phyloP scores from a whole-genome alignment of 2,329 filamentous ascomycete genomes.

The Cercospora sp. region DNA sequence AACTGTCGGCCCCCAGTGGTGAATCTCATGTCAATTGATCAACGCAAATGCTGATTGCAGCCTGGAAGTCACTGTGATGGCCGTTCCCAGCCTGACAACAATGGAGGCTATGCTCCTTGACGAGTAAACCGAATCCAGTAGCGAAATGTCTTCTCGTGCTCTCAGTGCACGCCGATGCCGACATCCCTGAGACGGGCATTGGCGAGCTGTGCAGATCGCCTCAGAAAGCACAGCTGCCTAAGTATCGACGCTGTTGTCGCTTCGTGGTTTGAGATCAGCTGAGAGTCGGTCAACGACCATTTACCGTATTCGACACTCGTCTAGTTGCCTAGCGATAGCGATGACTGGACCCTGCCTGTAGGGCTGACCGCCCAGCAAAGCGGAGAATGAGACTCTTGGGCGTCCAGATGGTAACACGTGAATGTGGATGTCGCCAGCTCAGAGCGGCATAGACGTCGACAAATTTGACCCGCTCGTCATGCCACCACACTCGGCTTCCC shows the following conservation, averaged over 20 bases:
- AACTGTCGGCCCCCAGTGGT: not conserved
- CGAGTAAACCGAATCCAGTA: not conserved
- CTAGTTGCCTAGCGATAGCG: not conserved
- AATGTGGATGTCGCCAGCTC: not conserved
- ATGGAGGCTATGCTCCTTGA: not conserved
- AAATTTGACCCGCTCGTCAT: not conserved
- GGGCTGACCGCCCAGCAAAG: not conserved
- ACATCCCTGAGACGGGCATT: not conserved
- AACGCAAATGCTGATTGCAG: not conserved
- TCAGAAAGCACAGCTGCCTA: not conserved
- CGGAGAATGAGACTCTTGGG: not conserved
- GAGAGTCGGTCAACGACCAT: not conserved
- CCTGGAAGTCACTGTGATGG: not conserved
- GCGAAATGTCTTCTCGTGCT: not conserved
- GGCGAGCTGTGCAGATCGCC: not conserved
- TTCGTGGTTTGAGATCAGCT: not conserved
- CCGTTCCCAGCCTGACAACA: not conserved
- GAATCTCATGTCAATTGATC: not conserved
- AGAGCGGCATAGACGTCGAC: not conserved
- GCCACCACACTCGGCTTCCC: not conserved
- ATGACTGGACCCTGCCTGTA: not conserved
- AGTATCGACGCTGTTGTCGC: not conserved
- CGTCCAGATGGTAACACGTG: not conserved
- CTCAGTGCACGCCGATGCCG: not conserved
- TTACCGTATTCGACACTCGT: not conserved